Evolutionary conservation across 352 stramenopile species (phyloP).

Genomic region (Globisporangium orthogonon): DNA sequence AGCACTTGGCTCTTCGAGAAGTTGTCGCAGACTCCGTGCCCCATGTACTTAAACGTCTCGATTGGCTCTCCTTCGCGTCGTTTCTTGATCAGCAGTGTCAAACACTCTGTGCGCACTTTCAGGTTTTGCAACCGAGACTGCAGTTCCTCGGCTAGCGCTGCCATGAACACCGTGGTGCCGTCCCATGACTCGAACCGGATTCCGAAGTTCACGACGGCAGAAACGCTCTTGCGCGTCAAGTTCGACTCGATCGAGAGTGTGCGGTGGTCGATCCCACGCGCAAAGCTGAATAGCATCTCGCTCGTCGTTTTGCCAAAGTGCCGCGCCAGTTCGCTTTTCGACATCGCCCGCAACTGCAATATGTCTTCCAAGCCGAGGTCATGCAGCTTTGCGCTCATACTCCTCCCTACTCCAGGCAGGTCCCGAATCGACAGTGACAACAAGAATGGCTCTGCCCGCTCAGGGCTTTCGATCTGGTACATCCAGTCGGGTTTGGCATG

Average conservation of each 20-base stretch:
- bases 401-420: constrained; percentile 76
- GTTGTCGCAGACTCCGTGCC: constrained; percentile 81
- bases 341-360: constrained; percentile 42
- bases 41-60: constrained; percentile 85
- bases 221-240: constrained; percentile 84
- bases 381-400: constrained; percentile 60
- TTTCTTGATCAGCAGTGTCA: constrained; percentile 87
- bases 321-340: constrained; percentile 45
- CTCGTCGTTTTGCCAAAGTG: constrained; percentile 64
- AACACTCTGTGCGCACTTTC: constrained; percentile 43
- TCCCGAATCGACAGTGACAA: constrained; percentile 55
- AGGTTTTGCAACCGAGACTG: constrained; percentile 49
- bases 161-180: constrained; percentile 78
- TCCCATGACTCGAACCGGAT: constrained; percentile 83
- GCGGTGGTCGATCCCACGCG: constrained; percentile 67
- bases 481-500: constrained; percentile 91
- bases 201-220: constrained; percentile 90
- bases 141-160: constrained; percentile 72
- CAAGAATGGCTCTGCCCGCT: constrained; percentile 60
- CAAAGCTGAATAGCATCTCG: constrained; percentile 71
- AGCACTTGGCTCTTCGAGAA: constrained; percentile 74
- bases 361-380: constrained; percentile 60
- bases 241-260: constrained; percentile 63
- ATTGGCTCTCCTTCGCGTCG: constrained; percentile 52
- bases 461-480: constrained; percentile 40